phyloP scores from a whole-genome alignment of 1,284 basidiomycete genomes.

The Cystobasidiaceae sp. region DNA sequence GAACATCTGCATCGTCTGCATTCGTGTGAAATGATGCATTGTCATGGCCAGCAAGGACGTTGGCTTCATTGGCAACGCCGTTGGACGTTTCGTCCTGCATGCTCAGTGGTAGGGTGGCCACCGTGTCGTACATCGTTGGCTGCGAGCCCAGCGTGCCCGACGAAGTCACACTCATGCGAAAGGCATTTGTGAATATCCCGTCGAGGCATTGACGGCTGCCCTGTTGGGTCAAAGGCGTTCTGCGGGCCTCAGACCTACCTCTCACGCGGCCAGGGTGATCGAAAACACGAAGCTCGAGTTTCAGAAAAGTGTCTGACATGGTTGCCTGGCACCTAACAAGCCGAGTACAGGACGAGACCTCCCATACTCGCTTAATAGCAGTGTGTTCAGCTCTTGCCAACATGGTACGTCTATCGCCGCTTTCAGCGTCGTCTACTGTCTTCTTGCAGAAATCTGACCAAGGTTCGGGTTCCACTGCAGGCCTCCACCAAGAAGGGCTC shows the following conservation, averaged over 20 bases:
- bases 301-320: no score
- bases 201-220: not conserved
- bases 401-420: no score
- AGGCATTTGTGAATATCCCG: not conserved
- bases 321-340: no score
- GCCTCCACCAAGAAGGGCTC: slow-evolving; percentile 62
- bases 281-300: no score
- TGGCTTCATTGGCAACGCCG: not conserved
- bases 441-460: slow-evolving; percentile 12
- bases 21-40: not conserved
- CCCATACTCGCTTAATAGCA: no score
- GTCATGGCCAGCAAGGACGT: not conserved
- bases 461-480: not conserved
- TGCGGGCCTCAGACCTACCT: no score
- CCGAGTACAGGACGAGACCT: no score
- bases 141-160: not conserved
- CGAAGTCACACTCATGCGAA: not conserved
- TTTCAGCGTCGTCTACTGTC: no score
- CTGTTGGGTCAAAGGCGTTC: no score
- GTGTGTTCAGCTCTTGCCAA: no score
- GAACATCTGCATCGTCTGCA: not conserved
- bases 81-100: not conserved
- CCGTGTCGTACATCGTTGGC: not conserved
- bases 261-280: no score
- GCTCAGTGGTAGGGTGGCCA: not conserved